These are phyloP conservation scores for Protea cynaroides DNA, from an alignment of 164 flowering plant species.

Conservation along the genomic window DNA sequence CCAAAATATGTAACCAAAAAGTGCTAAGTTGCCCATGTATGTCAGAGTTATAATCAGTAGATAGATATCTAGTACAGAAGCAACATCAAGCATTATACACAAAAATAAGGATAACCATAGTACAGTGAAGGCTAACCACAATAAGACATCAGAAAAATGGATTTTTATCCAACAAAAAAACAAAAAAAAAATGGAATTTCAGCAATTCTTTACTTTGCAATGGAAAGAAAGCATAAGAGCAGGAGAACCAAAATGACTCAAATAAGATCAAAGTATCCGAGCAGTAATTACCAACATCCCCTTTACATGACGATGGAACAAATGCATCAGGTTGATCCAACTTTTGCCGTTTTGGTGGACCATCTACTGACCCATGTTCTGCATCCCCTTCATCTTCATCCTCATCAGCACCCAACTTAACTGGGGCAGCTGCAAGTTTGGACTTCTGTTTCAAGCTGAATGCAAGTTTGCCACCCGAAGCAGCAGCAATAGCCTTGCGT, in stretches of 20 bases:
- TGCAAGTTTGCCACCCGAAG: constrained; percentile 84
- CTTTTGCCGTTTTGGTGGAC: constrained; percentile 58
- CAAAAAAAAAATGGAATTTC: no score
- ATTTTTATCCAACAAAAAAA: no score
- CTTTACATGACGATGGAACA: constrained; percentile 32
- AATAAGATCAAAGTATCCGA: constrained; percentile 20
- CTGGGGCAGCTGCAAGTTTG: constrained; percentile 66
- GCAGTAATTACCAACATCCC: constrained; percentile 81
- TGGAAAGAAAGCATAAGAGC: neutral
- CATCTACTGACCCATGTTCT: constrained; percentile 35
- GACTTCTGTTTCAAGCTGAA: constrained; percentile 98
- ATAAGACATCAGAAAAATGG: no score
- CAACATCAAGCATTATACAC: no score
- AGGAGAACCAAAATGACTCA: constrained; percentile 2
- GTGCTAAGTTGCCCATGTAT: no score
- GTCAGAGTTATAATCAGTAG: no score
- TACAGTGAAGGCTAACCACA: neutral
- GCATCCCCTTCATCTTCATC: constrained; percentile 59
- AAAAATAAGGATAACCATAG: neutral
- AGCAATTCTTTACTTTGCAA: neutral
- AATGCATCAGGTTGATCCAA: constrained; percentile 36
- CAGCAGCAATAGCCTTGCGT: constrained; percentile 27
- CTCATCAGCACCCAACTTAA: constrained; percentile 79
- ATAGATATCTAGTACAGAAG: no score
- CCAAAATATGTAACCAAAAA: no score